Conservation (phyloP, 768 basidiomycete species). For the Boletus patriciae region DNA sequence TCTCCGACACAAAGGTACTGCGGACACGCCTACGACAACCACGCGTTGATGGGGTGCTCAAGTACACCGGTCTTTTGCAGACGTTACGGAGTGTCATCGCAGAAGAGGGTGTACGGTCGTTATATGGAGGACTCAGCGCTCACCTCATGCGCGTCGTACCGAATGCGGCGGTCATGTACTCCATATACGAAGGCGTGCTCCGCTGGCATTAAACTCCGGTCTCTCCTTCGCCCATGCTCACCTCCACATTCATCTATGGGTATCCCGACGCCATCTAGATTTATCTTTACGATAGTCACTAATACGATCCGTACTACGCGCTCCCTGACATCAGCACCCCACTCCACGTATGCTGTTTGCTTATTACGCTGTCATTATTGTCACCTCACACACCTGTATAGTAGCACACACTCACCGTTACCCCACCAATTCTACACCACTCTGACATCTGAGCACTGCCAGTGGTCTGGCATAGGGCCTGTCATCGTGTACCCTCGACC, state of each 20-base stretch:
- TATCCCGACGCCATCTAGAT: conserved; percentile 12
- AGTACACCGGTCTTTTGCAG: conserved; percentile 85
- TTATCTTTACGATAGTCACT: conserved; percentile 9
- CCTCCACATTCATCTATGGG: too few species aligned
- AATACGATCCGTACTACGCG: conserved; percentile 11
- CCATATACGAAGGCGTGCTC: conserved; percentile 85
- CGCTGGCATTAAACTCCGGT: conserved; percentile 45
- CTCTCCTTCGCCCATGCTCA: not conserved
- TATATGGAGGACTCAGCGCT: conserved; percentile 92
- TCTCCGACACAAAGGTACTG: conserved; percentile 56
- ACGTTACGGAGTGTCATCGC: conserved; percentile 81
- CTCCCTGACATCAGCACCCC: conserved; percentile 5
- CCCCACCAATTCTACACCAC: conserved; percentile 26
- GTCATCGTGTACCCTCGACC: conserved; percentile 35
- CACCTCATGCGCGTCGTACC: conserved; percentile 97
- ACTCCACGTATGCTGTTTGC: conserved; percentile 12
- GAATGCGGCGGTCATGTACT: conserved; percentile 96
- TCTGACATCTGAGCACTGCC: conserved; percentile 9
- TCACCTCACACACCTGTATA: conserved; percentile 15
- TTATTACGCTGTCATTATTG: conserved; percentile 18
- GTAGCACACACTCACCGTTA: conserved; percentile 22
- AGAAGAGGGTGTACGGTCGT: conserved; percentile 83
- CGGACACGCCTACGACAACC: conserved; percentile 93
- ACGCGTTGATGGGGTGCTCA: conserved; percentile 68
- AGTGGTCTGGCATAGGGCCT: not conserved